A percentile compares a stretch with the other conserved stretches of the same genome.
Conservation (phyloP, 176 grass and related monocot genomes). For the Olyra latifolia region DNA sequence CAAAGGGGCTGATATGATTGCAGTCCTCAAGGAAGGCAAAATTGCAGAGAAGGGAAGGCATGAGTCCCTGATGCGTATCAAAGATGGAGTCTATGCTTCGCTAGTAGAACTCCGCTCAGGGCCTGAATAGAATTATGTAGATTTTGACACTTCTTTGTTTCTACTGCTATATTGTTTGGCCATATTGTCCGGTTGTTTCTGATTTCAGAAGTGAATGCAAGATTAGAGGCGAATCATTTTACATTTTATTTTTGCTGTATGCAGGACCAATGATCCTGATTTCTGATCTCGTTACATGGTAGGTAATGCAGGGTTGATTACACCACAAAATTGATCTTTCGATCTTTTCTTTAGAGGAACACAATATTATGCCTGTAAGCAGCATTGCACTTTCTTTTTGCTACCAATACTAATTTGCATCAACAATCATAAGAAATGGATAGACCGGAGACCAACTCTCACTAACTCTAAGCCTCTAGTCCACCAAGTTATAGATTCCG, state of each 20-base stretch:
- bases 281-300: slow-evolving; percentile 1
- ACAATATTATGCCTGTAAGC: not conserved
- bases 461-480: not conserved
- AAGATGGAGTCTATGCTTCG: slow-evolving; percentile 52
- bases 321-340: not conserved
- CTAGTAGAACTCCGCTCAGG: slow-evolving; percentile 40
- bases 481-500: not conserved
- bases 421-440: not conserved
- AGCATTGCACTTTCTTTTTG: not conserved
- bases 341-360: not conserved
- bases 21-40: too few species aligned
- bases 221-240: not conserved
- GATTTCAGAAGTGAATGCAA: slow-evolving; percentile 10
- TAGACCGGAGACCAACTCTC: not conserved
- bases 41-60: slow-evolving; percentile 58
- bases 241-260: not conserved
- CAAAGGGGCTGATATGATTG: too few species aligned
- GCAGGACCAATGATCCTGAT: not conserved
- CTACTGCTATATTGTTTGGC: not conserved
- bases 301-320: not conserved
- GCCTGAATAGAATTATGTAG: slow-evolving; percentile 26
- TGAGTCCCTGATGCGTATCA: slow-evolving; percentile 47
- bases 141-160: not conserved
- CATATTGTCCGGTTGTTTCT: not conserved
- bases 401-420: not conserved